Percentiles rank a stretch among this genome's conserved stretches.
Evolutionary conservation across 495 filamentous ascomycete species (phyloP).

Genomic region (Pseudomonodictys pantanalensis): DNA sequence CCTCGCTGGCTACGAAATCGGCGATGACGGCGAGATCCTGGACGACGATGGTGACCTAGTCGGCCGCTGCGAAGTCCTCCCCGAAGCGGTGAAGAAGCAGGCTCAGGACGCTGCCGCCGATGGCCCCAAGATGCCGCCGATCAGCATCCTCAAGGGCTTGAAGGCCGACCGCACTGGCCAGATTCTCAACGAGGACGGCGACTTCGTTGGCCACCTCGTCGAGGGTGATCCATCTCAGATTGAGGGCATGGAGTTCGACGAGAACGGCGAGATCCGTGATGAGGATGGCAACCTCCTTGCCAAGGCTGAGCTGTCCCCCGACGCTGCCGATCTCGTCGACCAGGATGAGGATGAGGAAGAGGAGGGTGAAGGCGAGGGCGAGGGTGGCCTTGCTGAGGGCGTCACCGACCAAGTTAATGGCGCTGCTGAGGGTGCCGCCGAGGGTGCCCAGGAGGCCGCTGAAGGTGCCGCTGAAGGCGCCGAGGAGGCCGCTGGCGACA

Average conservation of each 20-base stretch:
- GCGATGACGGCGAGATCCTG: constrained; percentile 62
- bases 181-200: constrained; percentile 45
- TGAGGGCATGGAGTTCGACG: constrained; percentile 42
- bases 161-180: constrained; percentile 40
- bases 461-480: constrained; percentile 35
- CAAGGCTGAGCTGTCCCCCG: constrained; percentile 41
- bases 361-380: constrained; percentile 33
- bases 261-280: constrained; percentile 46
- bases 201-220: constrained; percentile 41
- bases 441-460: constrained; percentile 33
- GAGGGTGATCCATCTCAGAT: constrained; percentile 44
- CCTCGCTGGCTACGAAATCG: constrained; percentile 57
- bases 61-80: constrained; percentile 54
- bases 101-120: constrained; percentile 35
- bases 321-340: constrained; percentile 43
- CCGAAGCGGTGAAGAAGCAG: constrained; percentile 43
- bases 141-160: constrained; percentile 42
- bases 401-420: constrained; percentile 13
- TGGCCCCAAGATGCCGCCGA: constrained; percentile 37
- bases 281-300: constrained; percentile 46
- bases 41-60: constrained; percentile 65
- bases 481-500: constrained; percentile 39
- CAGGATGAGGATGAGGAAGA: constrained; percentile 39
- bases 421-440: constrained; percentile 11
- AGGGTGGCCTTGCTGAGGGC: constrained; percentile 30